phyloP scores from a whole-genome alignment of 2,329 filamentous ascomycete species.

The Bisporella sp. region DNA sequence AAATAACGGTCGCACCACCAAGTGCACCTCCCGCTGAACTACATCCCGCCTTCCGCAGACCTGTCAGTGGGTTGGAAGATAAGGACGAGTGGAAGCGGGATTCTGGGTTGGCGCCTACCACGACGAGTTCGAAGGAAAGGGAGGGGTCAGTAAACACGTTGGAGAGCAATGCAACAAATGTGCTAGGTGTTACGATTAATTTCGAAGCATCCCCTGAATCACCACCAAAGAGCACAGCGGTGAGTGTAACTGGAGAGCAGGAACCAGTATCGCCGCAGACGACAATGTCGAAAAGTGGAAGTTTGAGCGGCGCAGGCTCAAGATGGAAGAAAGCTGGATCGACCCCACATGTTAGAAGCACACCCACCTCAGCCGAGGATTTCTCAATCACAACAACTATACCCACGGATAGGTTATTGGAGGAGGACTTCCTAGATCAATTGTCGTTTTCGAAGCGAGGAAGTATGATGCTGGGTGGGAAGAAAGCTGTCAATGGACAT shows the following conservation, averaged over 20 bases:
- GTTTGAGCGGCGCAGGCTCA: slow-evolving; percentile 3
- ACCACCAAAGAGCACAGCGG: slow-evolving; percentile 1
- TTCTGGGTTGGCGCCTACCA: slow-evolving; percentile 44
- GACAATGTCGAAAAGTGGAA: slow-evolving; percentile 12
- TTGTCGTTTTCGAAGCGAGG: slow-evolving; percentile 57
- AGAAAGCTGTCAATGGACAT: slow-evolving; percentile 26
- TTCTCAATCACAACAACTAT: slow-evolving; percentile 49
- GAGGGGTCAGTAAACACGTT: slow-evolving; percentile 32
- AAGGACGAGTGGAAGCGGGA: slow-evolving; percentile 45
- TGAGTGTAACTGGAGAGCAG: background rate
- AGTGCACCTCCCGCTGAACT: slow-evolving; percentile 19
- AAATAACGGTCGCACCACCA: slow-evolving; percentile 27
- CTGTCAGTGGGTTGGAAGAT: slow-evolving; percentile 3
- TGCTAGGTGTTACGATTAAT: slow-evolving; percentile 18
- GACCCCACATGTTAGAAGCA: slow-evolving; percentile 13
- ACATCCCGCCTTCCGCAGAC: slow-evolving; percentile 23
- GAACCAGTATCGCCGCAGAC: background rate
- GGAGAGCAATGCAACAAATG: slow-evolving; percentile 17
- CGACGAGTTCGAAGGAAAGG: slow-evolving; percentile 35
- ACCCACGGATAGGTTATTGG: slow-evolving; percentile 48
- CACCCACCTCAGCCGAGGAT: slow-evolving; percentile 22
- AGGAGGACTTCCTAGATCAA: slow-evolving; percentile 49
- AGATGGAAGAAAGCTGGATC: slow-evolving; percentile 15
- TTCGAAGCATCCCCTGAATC: slow-evolving; percentile 12
- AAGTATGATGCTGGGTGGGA: slow-evolving; percentile 53